Percentiles rank a stretch among this genome's conserved stretches.
Evolutionary conservation across 371 early-diverging fungal genomes (phyloP).

Genomic region (Lichtheimia corymbifera): DNA sequence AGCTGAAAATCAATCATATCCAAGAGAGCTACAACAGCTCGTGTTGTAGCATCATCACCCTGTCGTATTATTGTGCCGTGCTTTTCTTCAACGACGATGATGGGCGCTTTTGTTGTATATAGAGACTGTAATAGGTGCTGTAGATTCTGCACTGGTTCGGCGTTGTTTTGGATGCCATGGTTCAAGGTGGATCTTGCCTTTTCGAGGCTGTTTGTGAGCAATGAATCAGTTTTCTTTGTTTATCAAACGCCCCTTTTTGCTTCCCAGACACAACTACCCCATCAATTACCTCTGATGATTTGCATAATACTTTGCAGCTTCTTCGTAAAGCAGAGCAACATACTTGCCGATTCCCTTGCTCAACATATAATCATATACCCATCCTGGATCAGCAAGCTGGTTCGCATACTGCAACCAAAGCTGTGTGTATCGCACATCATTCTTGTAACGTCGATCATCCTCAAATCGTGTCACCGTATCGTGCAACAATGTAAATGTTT

Average conservation of each 20-base stretch:
- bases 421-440: constrained; percentile 31
- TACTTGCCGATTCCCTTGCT: constrained; percentile 31
- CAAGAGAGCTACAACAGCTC: neutral
- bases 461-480: constrained; percentile 12
- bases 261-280: too few relatives aligned
- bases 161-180: constrained; percentile 23
- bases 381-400: constrained; percentile 19
- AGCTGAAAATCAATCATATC: constrained; percentile 19
- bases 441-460: constrained; percentile 17
- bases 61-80: neutral
- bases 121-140: neutral
- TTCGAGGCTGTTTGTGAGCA: neutral
- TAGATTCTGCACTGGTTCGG: constrained; percentile 23
- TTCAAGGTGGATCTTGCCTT: too few relatives aligned
- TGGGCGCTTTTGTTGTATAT: too few relatives aligned
- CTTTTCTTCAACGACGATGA: neutral
- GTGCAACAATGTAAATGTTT: constrained; percentile 11
- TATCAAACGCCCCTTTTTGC: too few relatives aligned
- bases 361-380: constrained; percentile 24
- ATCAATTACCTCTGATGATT: neutral
- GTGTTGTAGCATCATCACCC: too few relatives aligned
- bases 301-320: constrained; percentile 20
- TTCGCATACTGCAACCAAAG: constrained; percentile 34
- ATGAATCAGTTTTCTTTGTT: neutral
- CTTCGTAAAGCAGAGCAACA: constrained; percentile 28